Evolutionary conservation across 306 rosid genomes (phyloP).

Genomic region (Quillaja saponaria): DNA sequence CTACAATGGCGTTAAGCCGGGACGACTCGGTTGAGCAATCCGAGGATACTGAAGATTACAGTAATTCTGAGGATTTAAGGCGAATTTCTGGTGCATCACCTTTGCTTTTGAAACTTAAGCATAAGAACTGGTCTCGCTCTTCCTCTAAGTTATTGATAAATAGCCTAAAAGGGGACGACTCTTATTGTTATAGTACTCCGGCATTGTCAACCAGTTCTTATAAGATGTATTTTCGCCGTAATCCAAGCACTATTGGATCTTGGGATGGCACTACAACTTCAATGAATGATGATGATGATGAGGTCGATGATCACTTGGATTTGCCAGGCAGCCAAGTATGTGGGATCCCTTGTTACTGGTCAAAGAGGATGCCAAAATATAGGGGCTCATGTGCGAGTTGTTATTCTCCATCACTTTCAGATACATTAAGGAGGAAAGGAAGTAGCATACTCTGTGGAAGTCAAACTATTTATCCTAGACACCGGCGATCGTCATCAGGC

Average conservation of each 20-base stretch:
- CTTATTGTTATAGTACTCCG: conserved; percentile 87
- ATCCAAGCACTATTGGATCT: conserved; percentile 87
- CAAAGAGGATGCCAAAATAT: conserved; percentile 73
- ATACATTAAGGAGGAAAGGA: conserved; percentile 85
- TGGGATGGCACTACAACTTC: conserved; percentile 91
- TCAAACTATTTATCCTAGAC: conserved; percentile 59
- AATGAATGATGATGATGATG: conserved; percentile 71
- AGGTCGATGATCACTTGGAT: conserved; percentile 68
- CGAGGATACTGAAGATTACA: conserved; percentile 69
- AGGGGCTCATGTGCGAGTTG: conserved; percentile 66
- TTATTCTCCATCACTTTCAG: conserved; percentile 89
- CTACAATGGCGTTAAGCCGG: conserved; percentile 39
- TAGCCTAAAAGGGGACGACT: conserved; percentile 71
- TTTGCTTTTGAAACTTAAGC: conserved; percentile 62
- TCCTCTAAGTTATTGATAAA: conserved; percentile 54
- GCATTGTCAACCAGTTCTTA: conserved; percentile 92
- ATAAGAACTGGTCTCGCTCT: conserved; percentile 59
- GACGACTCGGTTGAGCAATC: conserved; percentile 67
- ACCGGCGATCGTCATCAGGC: conserved; percentile 44
- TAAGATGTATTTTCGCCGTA: conserved; percentile 52
- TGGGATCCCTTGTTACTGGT: conserved; percentile 97
- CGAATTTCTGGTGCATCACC: conserved; percentile 61
- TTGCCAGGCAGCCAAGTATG: conserved; percentile 84
- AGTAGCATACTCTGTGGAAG: conserved; percentile 74
- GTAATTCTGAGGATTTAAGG: conserved; percentile 66